Evolutionary conservation across 2,329 filamentous ascomycete species (phyloP).

Genomic region (Arthroderma uncinatum): DNA sequence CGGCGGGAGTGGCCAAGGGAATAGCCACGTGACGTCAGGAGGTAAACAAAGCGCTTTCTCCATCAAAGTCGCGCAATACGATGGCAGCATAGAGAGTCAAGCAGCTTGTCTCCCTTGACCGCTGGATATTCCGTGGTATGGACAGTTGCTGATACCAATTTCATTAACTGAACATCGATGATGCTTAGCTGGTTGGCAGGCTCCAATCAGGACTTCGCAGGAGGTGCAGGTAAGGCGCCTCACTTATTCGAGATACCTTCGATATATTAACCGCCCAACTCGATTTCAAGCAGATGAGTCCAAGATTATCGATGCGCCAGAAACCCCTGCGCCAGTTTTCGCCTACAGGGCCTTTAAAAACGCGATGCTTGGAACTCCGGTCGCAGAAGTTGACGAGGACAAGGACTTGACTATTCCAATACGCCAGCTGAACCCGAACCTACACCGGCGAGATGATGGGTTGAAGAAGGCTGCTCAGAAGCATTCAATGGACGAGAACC

Average conservation of each 20-base stretch:
- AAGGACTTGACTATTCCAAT: conserved; percentile 17
- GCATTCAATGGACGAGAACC: conserved; percentile 11
- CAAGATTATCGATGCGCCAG: conserved; percentile 43
- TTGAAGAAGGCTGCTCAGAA: conserved; percentile 14
- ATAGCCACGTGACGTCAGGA: conserved; percentile 1
- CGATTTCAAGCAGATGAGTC: conserved; percentile 7
- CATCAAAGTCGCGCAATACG: neutral
- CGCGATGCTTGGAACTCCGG: conserved; percentile 44
- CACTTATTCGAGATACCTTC: conserved; percentile 5
- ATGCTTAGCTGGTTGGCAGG: conserved; percentile 30
- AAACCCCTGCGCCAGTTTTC: conserved; percentile 56
- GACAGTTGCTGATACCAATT: neutral
- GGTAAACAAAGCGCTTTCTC: conserved; percentile 4
- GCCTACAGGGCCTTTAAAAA: conserved; percentile 55
- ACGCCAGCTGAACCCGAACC: conserved; percentile 11
- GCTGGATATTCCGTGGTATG: neutral
- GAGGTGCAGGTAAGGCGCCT: conserved; percentile 20
- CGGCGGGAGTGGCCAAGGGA: neutral
- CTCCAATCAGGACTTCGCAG: conserved; percentile 19
- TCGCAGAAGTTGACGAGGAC: conserved; percentile 41
- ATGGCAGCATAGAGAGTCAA: neutral
- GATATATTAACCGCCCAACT: conserved; percentile 7
- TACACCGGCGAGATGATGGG: conserved; percentile 5
- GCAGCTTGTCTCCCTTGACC: neutral
- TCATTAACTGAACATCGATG: neutral